Conservation (phyloP, 805 yeast species). For the Saturnispora serradocipensis region DNA sequence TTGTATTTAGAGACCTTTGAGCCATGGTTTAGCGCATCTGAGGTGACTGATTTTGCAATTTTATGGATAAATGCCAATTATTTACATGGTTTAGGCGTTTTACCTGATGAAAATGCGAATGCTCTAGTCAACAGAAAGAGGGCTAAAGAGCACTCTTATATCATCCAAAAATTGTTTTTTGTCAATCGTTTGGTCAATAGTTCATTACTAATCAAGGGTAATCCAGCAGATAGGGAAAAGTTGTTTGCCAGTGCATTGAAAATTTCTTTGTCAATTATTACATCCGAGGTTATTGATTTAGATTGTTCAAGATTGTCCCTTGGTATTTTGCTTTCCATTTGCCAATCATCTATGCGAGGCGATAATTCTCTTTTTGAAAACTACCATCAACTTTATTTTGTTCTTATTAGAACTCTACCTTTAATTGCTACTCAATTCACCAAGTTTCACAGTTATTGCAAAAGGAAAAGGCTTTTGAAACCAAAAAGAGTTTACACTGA, state of each 20-base stretch:
- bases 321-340: slow-evolving; percentile 44
- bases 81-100: slow-evolving; percentile 43
- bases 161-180: slow-evolving; percentile 51
- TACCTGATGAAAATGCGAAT: slow-evolving; percentile 23
- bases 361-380: slow-evolving; percentile 19
- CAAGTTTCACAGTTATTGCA: slow-evolving; percentile 42
- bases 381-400: slow-evolving; percentile 32
- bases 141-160: slow-evolving; percentile 44
- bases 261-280: slow-evolving; percentile 52
- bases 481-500: slow-evolving; percentile 58
- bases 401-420: slow-evolving; percentile 46
- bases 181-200: slow-evolving; percentile 46
- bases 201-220: slow-evolving; percentile 22
- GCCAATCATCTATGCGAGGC: slow-evolving; percentile 24
- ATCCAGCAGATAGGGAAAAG: slow-evolving; percentile 18
- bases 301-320: slow-evolving; percentile 59
- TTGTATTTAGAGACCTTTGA: slow-evolving; percentile 39
- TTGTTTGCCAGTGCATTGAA: slow-evolving; percentile 30
- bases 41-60: slow-evolving; percentile 34
- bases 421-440: slow-evolving; percentile 42
- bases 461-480: slow-evolving; percentile 33
- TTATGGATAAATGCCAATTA: slow-evolving; percentile 47
- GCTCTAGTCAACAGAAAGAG: slow-evolving; percentile 29
- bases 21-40: slow-evolving; percentile 30
- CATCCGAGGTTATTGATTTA: slow-evolving; percentile 39